Conservation (phyloP, 371 early-diverging fungal genomes). For the Quaeritorhiza haematococci region DNA sequence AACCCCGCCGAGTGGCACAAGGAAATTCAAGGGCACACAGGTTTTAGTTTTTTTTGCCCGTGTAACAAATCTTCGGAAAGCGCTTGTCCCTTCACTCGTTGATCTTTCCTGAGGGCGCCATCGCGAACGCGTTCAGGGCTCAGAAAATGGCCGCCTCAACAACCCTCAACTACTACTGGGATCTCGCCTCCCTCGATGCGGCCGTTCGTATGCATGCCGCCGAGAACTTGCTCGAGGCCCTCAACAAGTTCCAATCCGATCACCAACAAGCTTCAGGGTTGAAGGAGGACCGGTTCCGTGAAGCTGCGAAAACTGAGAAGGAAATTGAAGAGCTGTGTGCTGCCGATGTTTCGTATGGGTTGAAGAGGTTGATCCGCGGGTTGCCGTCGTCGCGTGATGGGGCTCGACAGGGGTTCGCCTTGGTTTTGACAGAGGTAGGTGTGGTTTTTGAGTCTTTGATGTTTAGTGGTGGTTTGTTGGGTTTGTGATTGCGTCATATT, state of each 20-base stretch:
- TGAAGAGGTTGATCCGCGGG: conserved; percentile 85
- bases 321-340: conserved; percentile 55
- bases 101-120: too few relatives aligned
- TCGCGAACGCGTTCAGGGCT: too few relatives aligned
- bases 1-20: too few relatives aligned
- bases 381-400: conserved; percentile 81
- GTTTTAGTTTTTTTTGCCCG: too few relatives aligned
- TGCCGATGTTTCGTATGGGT: conserved; percentile 78
- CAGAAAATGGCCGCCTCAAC: too few relatives aligned
- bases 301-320: neutral
- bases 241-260: conserved; percentile 43
- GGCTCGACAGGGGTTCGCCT: conserved; percentile 90
- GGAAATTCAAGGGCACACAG: too few relatives aligned
- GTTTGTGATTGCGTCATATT: neutral
- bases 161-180: conserved; percentile 56
- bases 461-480: neutral
- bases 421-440: conserved; percentile 77
- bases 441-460: neutral
- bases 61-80: too few relatives aligned
- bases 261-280: neutral
- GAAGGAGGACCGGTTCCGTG: neutral
- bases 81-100: too few relatives aligned
- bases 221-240: conserved; percentile 43
- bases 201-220: conserved; percentile 57
- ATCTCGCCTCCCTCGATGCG: conserved; percentile 62